phyloP scores from a whole-genome alignment of 1,284 basidiomycete species.

The Trichosporon sp. region DNA sequence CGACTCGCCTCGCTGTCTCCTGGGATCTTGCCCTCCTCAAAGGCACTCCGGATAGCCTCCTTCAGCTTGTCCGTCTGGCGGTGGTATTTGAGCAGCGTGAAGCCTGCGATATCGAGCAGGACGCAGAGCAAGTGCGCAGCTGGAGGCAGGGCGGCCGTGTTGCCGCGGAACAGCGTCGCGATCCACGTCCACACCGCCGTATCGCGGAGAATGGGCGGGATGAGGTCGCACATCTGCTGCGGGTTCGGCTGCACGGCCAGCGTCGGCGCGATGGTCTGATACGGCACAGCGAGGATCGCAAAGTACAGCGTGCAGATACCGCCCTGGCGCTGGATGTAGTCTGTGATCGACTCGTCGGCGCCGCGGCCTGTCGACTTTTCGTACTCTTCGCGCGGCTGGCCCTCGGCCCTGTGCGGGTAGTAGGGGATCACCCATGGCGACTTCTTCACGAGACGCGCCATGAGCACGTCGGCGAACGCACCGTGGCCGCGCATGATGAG shows the following conservation, averaged over 20 bases:
- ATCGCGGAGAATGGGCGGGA: conserved; percentile 60
- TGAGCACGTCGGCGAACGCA: conserved; percentile 68
- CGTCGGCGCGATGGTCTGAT: conserved; percentile 36
- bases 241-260: conserved; percentile 31
- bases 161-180: conserved; percentile 38
- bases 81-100: conserved; percentile 59
- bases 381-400: conserved; percentile 55
- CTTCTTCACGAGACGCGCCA: conserved; percentile 75
- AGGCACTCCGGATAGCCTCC: conserved; percentile 56
- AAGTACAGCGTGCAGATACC: conserved; percentile 87
- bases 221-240: conserved; percentile 44
- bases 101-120: conserved; percentile 67
- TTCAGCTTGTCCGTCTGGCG: conserved; percentile 73
- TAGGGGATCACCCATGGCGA: conserved; percentile 56
- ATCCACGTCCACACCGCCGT: conserved; percentile 63
- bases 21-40: conserved; percentile 28
- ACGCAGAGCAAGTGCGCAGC: conserved; percentile 50
- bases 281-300: conserved; percentile 58
- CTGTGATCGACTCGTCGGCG: conserved; percentile 55
- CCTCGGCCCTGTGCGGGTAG: conserved; percentile 42
- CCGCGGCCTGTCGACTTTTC: conserved; percentile 62
- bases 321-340: conserved; percentile 68
- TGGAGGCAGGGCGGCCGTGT: conserved; percentile 26
- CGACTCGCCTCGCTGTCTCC: conserved; percentile 33
- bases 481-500: conserved; percentile 57